Base-by-base conservation (phyloP, 2,329 filamentous ascomycete species). In the Colletotrichum graminicola region DNA sequence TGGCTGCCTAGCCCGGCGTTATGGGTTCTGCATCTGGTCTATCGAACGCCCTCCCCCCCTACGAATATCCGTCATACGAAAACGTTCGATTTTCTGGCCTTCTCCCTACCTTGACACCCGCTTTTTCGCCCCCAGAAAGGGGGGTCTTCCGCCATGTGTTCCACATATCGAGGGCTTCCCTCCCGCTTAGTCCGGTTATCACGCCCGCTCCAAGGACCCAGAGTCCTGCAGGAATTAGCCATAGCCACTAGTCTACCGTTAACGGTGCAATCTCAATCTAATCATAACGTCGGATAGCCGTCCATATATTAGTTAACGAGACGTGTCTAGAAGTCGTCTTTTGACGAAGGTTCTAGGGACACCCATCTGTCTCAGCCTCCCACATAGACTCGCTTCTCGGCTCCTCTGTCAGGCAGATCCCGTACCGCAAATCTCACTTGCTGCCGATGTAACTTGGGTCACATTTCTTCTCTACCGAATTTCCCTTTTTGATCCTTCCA, bases 271-370 rank as follows among this genome's bases (percentile, higher is more conserved):
- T 55, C 49, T 67, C 62, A 71, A 71, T 71, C 32, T 71, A 67
- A 62, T 36, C 63, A 23, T 63, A 57, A 67, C 63, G 49, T 55
- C 62, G 21, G 56, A 57, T 49, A 61, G 62, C 63, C n/a, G 23
- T 60, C 45, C 66, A 66, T 70, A 70, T 69, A 69, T 55, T 47
- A 69, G 54, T 55, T 55, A 61, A 41, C 39, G 55, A 61, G 55
- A 41, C 26, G 23, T 51, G n/a, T 23, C 51, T 51, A 32, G 12
- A 16, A 5, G 18, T 8, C 41, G 29, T 29, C n/a, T 32, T 49
- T 21, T 11, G 21, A 12, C 34, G n/a, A 18, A 49, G 32, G n/a
- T 23, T 56, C n/a, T 18, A 34, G 66, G 60, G 43, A 23, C 51
- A 43, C 51, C n/a, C 56, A 29, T 36, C 32, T 18, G 60, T 32